Evolutionary conservation across 140 eudicot species (phyloP).

Genomic region (Oenanthe javanica): DNA sequence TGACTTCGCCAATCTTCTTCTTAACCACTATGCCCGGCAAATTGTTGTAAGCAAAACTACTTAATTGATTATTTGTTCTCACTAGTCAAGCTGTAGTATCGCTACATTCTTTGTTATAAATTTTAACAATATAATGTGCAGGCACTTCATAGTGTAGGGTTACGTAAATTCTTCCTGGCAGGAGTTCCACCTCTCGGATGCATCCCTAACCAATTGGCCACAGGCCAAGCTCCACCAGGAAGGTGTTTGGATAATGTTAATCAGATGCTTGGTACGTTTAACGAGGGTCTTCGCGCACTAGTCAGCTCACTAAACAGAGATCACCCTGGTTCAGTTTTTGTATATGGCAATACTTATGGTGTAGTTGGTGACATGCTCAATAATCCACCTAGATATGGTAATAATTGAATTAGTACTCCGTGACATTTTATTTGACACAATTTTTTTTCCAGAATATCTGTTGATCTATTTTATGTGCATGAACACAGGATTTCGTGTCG

Average conservation of each 20-base stretch:
- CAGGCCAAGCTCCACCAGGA: conserved; percentile 47
- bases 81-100: not conserved
- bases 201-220: conserved; percentile 73
- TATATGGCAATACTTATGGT: conserved; percentile 65
- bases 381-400: conserved; percentile 62
- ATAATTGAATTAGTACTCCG: not conserved
- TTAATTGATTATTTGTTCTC: not conserved
- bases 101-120: not conserved
- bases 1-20: conserved; percentile 63
- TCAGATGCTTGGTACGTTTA: conserved; percentile 55
- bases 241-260: conserved; percentile 64
- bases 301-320: conserved; percentile 46
- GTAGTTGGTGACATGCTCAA: conserved; percentile 62
- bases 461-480: not conserved
- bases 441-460: not conserved
- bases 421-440: not conserved
- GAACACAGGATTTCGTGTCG: conserved; percentile 55
- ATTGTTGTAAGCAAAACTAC: conserved; percentile 30
- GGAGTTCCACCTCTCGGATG: conserved; percentile 92
- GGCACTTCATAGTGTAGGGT: conserved; percentile 70
- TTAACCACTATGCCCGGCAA: conserved; percentile 61
- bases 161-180: conserved; percentile 54
- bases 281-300: conserved; percentile 48
- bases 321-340: conserved; percentile 56
- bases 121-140: conserved; percentile 10